Base-by-base conservation (phyloP, 768 basidiomycete species). In the Lentinula edodes region DNA sequence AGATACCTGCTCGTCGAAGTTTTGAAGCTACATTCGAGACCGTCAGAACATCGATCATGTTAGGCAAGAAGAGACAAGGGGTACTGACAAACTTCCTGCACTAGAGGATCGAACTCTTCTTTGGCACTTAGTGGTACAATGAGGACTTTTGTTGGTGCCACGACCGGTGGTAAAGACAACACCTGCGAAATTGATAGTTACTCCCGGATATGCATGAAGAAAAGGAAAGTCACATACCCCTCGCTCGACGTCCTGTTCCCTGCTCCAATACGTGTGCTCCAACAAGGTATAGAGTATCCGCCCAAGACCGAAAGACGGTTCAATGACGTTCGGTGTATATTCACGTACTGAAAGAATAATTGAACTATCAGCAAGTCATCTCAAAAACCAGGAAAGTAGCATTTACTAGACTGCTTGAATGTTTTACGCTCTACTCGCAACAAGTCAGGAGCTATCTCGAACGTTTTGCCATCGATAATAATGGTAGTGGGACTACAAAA, bases 301-400 rank as follows among this genome's bases (percentile, higher is more conserved):
- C 56, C 96, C 97, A 66, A 98, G 86, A 62, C 97, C 97, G 75
- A 98, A 98, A 3, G 97, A 99, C 32, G 97, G 96, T 73, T 98
- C 96, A 72, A 98, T 96, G 73, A 99, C 97, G 74, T 98, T 98
- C n/a, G 96, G 97, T 59, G 87, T 93, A 76, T 83, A 97, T 75
- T 98, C 95, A 65, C 97, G 92, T 66, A 93, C 95, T 97, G 41
- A 60, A 61, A 60, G 59, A 53, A 52, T 55, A 35, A 66, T 55
- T 38, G 38, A 58, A 70, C 60, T 28, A 52, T 58, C 20, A 58
- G 38, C 15, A 36, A 4, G 8, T 80, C 76, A 73, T 42, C 3
- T n/a, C 15, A 32, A 18, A 23, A 15, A 38, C 80, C 86, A 91
- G 89, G 65, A 85, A 77, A 66, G 80, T 83, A 42, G 86, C 89